A percentile compares a stretch with the other conserved stretches of the same genome.
Evolutionary conservation across 768 basidiomycete species (phyloP).

Genomic region (Naganishia kalamii): DNA sequence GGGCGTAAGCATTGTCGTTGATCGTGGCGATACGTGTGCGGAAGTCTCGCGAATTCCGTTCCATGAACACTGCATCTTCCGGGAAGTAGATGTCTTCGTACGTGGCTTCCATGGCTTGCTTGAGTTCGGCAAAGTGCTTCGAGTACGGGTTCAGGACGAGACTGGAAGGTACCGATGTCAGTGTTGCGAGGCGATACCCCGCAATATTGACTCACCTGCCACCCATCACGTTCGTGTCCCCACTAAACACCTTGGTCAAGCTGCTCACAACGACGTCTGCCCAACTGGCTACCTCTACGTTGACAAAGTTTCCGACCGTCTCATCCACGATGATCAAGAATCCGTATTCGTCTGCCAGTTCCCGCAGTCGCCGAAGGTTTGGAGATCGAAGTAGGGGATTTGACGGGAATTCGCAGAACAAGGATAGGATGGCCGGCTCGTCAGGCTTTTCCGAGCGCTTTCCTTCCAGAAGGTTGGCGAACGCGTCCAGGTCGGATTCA

Average conservation of each 20-base stretch:
- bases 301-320: conserved; percentile 88
- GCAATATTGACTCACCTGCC: conserved; percentile 62
- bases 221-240: conserved; percentile 92
- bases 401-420: conserved; percentile 91
- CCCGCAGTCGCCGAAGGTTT: conserved; percentile 65
- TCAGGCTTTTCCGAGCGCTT: neutral
- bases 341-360: conserved; percentile 76
- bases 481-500: conserved; percentile 64
- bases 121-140: conserved; percentile 63
- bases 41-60: conserved; percentile 95
- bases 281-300: conserved; percentile 78
- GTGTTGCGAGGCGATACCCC: neutral
- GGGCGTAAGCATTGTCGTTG: conserved; percentile 71
- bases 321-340: conserved; percentile 89
- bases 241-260: conserved; percentile 89
- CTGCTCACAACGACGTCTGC: conserved; percentile 88
- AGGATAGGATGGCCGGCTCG: conserved; percentile 61
- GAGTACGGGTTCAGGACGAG: conserved; percentile 78
- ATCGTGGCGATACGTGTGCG: conserved; percentile 64
- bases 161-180: conserved; percentile 48
- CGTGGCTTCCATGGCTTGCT: conserved; percentile 53
- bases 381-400: conserved; percentile 88
- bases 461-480: conserved; percentile 59
- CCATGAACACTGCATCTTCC: conserved; percentile 93
- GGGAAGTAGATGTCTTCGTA: conserved; percentile 84